These are phyloP conservation scores for Penicillium antarcticum DNA, from an alignment of 495 filamentous ascomycete species.

Conservation along the genomic window DNA sequence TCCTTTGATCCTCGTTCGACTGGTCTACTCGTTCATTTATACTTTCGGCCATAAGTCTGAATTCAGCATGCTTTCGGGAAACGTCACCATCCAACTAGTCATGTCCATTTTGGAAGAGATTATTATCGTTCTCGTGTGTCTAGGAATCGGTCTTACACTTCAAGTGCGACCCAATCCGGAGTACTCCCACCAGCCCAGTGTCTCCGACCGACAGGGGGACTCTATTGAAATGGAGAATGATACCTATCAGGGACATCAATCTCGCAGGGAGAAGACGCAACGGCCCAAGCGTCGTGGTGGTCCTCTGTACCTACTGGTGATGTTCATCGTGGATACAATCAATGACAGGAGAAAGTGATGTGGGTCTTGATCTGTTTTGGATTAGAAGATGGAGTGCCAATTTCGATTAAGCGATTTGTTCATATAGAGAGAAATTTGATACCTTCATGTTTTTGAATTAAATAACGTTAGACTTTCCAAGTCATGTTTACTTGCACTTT, in stretches of 20 bases:
- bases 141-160: slow-evolving; percentile 25
- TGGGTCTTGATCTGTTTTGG: neutral
- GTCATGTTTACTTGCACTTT: no score
- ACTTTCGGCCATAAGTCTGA: slow-evolving; percentile 15
- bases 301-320: neutral
- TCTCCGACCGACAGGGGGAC: neutral
- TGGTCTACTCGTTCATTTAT: slow-evolving; percentile 28
- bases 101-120: slow-evolving; percentile 11
- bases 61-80: slow-evolving; percentile 4
- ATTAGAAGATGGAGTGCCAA: no score
- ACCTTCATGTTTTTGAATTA: no score
- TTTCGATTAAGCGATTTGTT: no score
- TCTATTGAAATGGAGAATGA: neutral
- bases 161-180: neutral
- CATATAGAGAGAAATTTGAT: no score
- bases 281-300: neutral
- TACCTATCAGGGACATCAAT: neutral
- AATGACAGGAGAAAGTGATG: neutral
- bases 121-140: slow-evolving; percentile 10
- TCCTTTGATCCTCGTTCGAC: slow-evolving; percentile 31
- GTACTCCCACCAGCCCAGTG: neutral
- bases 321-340: neutral
- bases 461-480: no score
- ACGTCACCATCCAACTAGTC: slow-evolving; percentile 7
- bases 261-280: neutral